Conservation (phyloP, 257 asterid genomes). For the Solanum tarijense region DNA sequence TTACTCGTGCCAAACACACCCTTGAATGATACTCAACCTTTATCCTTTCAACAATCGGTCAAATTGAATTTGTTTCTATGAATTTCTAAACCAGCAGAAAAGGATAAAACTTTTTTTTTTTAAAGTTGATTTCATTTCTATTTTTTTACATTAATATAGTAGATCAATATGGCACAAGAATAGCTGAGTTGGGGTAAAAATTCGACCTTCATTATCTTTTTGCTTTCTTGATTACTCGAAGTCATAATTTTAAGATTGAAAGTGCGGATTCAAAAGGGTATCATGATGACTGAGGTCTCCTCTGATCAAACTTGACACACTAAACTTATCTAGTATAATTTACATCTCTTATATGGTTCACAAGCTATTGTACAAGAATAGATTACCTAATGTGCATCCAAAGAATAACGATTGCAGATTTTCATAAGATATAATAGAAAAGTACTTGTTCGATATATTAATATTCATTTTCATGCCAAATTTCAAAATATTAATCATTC, state of each 20-base stretch:
- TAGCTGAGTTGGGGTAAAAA: not conserved
- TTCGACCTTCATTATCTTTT: rapidly evolving
- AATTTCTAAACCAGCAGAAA: not conserved
- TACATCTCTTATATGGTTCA: rapidly evolving
- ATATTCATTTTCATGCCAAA: not conserved
- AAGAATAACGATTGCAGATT: not conserved
- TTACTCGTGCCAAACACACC: not conserved
- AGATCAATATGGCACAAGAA: not conserved
- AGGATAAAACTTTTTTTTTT: not conserved
- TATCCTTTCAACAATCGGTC: not conserved
- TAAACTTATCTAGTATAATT: not conserved
- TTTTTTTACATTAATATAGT: not conserved
- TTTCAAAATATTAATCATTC: not conserved
- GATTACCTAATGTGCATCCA: not conserved
- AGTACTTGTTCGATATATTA: no score
- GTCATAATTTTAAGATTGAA: no score
- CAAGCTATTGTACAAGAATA: not conserved
- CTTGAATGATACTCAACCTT: not conserved
- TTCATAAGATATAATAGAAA: rapidly evolving
- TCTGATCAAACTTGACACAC: not conserved
- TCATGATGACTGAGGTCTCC: no score
- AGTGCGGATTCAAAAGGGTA: rapidly evolving
- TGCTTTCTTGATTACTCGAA: not conserved
- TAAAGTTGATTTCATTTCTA: not conserved
- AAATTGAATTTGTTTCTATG: not conserved